Base-by-base conservation (phyloP, 1,139 yeast species). In the Protomyces inouyei region DNA sequence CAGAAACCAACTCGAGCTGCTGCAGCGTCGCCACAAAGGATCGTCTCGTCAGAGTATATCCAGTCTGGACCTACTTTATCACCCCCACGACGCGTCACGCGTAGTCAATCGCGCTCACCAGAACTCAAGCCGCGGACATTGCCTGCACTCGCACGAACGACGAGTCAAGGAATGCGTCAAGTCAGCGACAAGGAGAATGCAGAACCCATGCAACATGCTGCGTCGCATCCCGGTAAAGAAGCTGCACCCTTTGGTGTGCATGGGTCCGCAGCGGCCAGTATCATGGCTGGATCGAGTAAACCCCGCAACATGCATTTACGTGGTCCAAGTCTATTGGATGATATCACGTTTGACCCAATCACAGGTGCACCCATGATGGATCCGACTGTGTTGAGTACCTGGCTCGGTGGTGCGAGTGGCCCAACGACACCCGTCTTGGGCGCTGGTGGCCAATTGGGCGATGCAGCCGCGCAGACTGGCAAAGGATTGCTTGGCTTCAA, bases 291-390 rank as follows among this genome's bases (percentile, higher is more conserved):
- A 6, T 14, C 43, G 32, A 12, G 23, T n/a, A 38, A 52, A 36
- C 46, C 43, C 36, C 36, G 53, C 23, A 51, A 48, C 14, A 3
- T 52, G 12, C 63, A 59, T 53, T 25, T 59, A 23, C 52, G 63
- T 18, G 63, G 63, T 6, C 63, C 63, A 16, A 52, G 57, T 25
- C 28, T 59, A 14, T 16, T 59, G 45, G 63, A 59, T 23, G 63
- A 59, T 12, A 59, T 59, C 57, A 51, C 63, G 36, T 59, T 59
- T 38, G 63, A 59, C 43, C 63, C 63, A 10, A 51, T 52, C 36
- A 59, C 63, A 10, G 63, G 63, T 16, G 63, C 57, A 28, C 57
- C 63, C 9, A 59, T 52, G 63, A 59, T 59, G 63, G 63, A 59
- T 25, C 45, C 57, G 14, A 21, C 55, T 18, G 57, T 55, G 16